Conservation (phyloP, 768 basidiomycete species). For the Piloderma croceum region DNA sequence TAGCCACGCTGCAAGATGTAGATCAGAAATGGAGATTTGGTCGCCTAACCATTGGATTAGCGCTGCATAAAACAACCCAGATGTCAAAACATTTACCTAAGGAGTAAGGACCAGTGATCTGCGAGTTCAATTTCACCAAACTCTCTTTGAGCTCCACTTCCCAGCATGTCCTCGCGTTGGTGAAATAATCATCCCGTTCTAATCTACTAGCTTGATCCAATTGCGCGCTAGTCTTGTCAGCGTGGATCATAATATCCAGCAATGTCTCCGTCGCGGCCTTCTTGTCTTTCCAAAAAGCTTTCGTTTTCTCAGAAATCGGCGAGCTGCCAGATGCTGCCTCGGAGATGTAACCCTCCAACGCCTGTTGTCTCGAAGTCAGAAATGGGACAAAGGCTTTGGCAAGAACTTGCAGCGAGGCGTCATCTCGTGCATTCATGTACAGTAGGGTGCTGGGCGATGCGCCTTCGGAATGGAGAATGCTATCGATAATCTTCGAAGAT, state of each 20-base stretch:
- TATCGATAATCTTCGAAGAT: conserved; percentile 30
- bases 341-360: conserved; percentile 43
- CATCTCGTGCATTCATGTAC: conserved; percentile 54
- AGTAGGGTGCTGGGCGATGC: conserved; percentile 59
- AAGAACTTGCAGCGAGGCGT: conserved; percentile 43
- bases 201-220: conserved; percentile 35
- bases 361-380: conserved; percentile 43
- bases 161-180: conserved; percentile 48
- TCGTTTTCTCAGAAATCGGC: conserved; percentile 57
- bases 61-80: too few relatives aligned
- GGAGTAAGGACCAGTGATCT: conserved; percentile 57
- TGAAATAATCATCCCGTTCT: conserved; percentile 46
- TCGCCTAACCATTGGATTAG: conserved; percentile 47
- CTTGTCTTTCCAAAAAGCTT: conserved; percentile 56
- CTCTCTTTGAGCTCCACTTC: conserved; percentile 40
- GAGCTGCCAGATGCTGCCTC: conserved; percentile 45
- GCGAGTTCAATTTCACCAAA: conserved; percentile 44
- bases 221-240: conserved; percentile 33
- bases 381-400: conserved; percentile 37
- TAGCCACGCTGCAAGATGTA: conserved; percentile 78
- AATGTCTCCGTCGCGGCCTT: conserved; percentile 38
- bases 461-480: conserved; percentile 51
- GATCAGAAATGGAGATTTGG: conserved; percentile 74
- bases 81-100: conserved; percentile 49
- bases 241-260: conserved; percentile 41